Evolutionary conservation across 2,329 filamentous ascomycete species (phyloP), one percentile per base, ranked within the genome.

Genomic region (Penicillium sp.): DNA sequence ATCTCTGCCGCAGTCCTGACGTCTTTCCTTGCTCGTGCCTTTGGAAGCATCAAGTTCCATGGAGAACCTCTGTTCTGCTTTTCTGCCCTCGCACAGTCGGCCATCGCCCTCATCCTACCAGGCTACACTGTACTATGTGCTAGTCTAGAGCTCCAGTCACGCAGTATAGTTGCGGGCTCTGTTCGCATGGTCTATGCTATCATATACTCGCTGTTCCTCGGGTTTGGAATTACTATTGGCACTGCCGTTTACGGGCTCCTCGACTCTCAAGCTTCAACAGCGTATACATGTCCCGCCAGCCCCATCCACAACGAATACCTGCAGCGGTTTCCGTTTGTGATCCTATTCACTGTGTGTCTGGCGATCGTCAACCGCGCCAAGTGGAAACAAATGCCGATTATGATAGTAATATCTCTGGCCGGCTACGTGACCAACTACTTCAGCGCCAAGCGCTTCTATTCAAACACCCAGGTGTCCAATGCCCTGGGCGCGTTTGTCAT

Each of bases 321-420:
- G 0, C 84, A 81, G 61, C 83, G 82, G 57, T 91, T 93, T 75
- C 77, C 88, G 31, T 92, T 91, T 68, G 91, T 93, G 0, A 84
- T 89, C 0, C 72, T 83, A 91, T 93, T 72, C 86, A 64, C 90
- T 9, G 69, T 91, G 29, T 90, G 87, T 67, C 81, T 93, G 40
- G 88, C 88, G 60, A 81, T 93, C 67, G 88, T 93, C 72, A 93
- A 93, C 73, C 89, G 93, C 64, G 89, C 89, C 58, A 91, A 91
- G 74, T 90, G 84, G 84, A 88, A 85, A 66, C 90, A 93, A 70
- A 84, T 86, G 33, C 89, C 90, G 0, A 81, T 89, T 50, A 93
- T 93, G 89, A 76, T 89, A 4, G 45, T 84, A 58, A 92, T 95
- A 66, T 85, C 90, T 0, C 77, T 91, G 33, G 83, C 85, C 0